Evolutionary conservation across 2,329 filamentous ascomycete species (phyloP).

Genomic region (Periconia macrospinosa): DNA sequence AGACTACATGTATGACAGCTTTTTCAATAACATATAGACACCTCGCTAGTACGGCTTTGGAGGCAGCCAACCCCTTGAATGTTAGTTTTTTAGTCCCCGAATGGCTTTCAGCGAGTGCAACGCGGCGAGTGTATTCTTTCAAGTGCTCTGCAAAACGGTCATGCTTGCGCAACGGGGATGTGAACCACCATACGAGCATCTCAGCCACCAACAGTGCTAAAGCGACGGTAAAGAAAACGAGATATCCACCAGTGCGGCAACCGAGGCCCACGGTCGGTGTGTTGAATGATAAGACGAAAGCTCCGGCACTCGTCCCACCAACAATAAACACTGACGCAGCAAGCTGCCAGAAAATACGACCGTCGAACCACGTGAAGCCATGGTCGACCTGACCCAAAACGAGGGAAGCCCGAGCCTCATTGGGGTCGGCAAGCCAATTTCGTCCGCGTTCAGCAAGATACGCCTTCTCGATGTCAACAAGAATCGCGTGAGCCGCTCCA

Average conservation of each 20-base stretch:
- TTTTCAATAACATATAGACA: conserved; percentile 3
- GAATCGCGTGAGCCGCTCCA: conserved; percentile 44
- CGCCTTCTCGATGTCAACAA: conserved; percentile 42
- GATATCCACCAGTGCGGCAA: conserved; percentile 42
- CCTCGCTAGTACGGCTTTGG: neutral
- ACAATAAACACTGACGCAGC: conserved; percentile 37
- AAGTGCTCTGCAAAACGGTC: conserved; percentile 7
- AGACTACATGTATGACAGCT: neutral
- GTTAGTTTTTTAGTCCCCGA: neutral
- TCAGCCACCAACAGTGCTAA: conserved; percentile 37
- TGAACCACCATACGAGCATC: conserved; percentile 39
- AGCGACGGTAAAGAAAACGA: conserved; percentile 39
- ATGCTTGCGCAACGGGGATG: conserved; percentile 16
- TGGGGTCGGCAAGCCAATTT: conserved; percentile 27
- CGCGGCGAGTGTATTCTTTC: conserved; percentile 5
- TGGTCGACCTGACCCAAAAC: conserved; percentile 35
- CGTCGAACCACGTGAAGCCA: conserved; percentile 43
- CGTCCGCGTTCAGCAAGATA: conserved; percentile 40
- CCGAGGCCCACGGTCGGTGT: conserved; percentile 49
- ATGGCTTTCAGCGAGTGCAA: neutral
- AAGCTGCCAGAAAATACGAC: conserved; percentile 45
- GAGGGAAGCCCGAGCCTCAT: conserved; percentile 24
- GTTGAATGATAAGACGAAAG: conserved; percentile 45
- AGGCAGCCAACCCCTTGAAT: conserved; percentile 4
- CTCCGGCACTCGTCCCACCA: conserved; percentile 33